Evolutionary conservation across 148 eudicot species (phyloP), one percentile per base, ranked within the genome.

Genomic region (Rhododendron kiyosumense): DNA sequence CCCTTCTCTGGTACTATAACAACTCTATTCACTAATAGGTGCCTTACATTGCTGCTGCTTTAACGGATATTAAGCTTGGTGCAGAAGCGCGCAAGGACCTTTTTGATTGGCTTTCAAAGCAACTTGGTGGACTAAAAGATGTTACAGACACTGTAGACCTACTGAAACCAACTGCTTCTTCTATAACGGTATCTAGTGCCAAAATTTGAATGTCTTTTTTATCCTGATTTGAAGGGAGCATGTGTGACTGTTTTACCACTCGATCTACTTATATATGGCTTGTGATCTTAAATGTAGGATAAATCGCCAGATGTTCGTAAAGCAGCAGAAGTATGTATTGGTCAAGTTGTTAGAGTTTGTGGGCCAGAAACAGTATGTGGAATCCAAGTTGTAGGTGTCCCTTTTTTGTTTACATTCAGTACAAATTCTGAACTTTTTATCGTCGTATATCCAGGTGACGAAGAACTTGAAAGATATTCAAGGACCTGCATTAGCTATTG

Each of bases 261-360:
- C 54, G 54, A 51, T 51, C 54, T 1, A 51, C 46, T 41, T 7
- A 52, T 78, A 32, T 51, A 38, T 51, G 65, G 46, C 24, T 57
- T 43, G 12, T 85, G 13, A 65, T 26, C 0, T 63, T 57, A 52
- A 65, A 78, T 78, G 24, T 87, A 97, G 99, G 99, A 97, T 86
- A 97, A 95, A 91, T 97, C 99, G 75, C 96, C 99, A 80, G 98
- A 97, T 91, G 99, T 97, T 83, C 96, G 99, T 26, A 97, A 97
- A 89, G 94, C 96, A 52, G 98, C 98, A 52, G 98, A 97, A 90
- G 88, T 91, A 43, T 95, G 45, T 88, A 90, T 97, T 87, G 85
- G 85, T 79, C 98, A 97, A 87, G 88, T 95, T 80, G 12, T 97
- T 51, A 91, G 96, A 88, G 96, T 92, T 43, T 95, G 95, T 86